phyloP scores from a whole-genome alignment of 2,329 filamentous ascomycete genomes.

The Thielaviopsis punctulata region DNA sequence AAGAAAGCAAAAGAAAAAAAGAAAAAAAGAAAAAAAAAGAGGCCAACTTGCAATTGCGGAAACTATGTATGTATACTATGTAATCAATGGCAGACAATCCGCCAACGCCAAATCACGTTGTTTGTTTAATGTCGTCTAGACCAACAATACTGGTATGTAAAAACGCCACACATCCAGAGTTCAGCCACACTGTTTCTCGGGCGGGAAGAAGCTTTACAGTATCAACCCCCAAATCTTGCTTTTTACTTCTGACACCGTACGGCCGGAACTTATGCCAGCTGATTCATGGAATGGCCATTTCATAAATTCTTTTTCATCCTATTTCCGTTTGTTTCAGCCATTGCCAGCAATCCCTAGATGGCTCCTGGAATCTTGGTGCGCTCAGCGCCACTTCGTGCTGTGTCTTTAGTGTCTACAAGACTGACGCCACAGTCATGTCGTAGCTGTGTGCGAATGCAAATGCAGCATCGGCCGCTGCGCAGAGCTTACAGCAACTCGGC shows the following conservation, averaged over 20 bases:
- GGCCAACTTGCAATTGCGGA: neutral
- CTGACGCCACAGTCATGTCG: neutral
- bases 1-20: neutral
- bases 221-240: too few species aligned
- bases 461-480: neutral
- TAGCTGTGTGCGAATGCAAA: neutral
- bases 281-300: too few species aligned
- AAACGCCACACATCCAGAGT: too few species aligned
- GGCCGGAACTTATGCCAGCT: too few species aligned
- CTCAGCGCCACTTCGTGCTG: neutral
- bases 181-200: too few species aligned
- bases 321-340: neutral
- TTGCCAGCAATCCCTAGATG: neutral
- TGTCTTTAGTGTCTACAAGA: neutral
- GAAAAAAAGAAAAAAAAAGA: neutral
- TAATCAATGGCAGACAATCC: too few species aligned
- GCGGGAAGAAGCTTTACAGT: too few species aligned
- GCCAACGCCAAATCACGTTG: neutral
- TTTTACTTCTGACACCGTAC: too few species aligned
- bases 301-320: too few species aligned
- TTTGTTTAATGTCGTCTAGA: too few species aligned
- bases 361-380: neutral
- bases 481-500: constrained; percentile 2
- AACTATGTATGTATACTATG: too few species aligned
- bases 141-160: too few species aligned